A percentile compares a stretch with the other conserved stretches of the same genome.
phyloP scores from a whole-genome alignment of 495 filamentous ascomycete species.

The Aspergillus coremiiformis region DNA sequence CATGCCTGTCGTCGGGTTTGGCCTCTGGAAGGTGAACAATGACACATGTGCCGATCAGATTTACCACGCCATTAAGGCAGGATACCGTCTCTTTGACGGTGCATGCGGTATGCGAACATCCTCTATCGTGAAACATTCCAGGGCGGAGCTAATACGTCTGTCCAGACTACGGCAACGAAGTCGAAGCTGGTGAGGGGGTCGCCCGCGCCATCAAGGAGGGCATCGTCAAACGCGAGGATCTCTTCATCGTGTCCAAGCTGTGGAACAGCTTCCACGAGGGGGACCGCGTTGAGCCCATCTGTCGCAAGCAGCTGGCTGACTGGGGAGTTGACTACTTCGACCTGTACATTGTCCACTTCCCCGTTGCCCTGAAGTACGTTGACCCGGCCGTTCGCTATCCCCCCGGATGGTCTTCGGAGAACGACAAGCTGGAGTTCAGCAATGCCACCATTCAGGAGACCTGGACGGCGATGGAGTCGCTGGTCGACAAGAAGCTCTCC shows the following conservation, averaged over 20 bases:
- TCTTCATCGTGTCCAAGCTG: conserved; percentile 89
- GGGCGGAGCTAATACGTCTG: background rate
- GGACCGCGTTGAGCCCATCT: conserved; percentile 65
- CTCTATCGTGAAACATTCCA: conserved; percentile 8
- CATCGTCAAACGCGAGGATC: conserved; percentile 75
- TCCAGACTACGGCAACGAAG: conserved; percentile 83
- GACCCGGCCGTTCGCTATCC: conserved; percentile 72
- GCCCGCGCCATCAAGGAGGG: conserved; percentile 80
- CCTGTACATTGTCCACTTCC: conserved; percentile 78
- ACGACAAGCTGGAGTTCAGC: conserved; percentile 52
- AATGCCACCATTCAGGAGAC: conserved; percentile 76
- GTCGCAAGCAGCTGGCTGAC: conserved; percentile 65
- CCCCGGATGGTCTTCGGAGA: conserved; percentile 61
- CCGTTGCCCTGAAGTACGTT: conserved; percentile 71
- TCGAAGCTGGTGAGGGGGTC: conserved; percentile 76
- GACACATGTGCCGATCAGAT: conserved; percentile 69
- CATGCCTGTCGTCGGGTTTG: conserved; percentile 81
- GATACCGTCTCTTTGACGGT: conserved; percentile 82
- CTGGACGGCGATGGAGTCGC: conserved; percentile 78
- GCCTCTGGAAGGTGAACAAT: conserved; percentile 82
- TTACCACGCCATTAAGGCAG: conserved; percentile 83
- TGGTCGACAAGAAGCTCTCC: conserved; percentile 62
- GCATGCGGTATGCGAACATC: conserved; percentile 60
- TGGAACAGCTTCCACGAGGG: conserved; percentile 85
- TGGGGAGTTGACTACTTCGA: conserved; percentile 85